These are phyloP conservation scores for Globisporangium canariense DNA, from an alignment of 352 stramenopile species.

Conservation along the genomic window DNA sequence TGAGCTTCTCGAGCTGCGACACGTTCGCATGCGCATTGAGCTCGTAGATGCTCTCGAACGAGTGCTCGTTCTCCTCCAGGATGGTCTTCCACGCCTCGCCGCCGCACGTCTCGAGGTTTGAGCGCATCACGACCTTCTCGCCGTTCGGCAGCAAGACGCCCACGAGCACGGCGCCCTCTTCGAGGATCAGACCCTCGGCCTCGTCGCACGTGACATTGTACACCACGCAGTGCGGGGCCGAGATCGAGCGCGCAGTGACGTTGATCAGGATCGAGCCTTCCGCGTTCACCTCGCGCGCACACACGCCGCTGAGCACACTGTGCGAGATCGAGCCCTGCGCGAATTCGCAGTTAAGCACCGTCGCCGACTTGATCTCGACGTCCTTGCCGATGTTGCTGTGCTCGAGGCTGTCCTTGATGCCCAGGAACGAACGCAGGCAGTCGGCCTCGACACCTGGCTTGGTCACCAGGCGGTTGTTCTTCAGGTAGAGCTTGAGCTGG, in stretches of 20 bases:
- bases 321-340: conserved; percentile 57
- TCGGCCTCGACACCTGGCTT: conserved; percentile 78
- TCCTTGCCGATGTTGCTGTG: conserved; percentile 68
- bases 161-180: conserved; percentile 92
- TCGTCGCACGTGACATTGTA: conserved; percentile 97
- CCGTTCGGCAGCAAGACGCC: conserved; percentile 91
- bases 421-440: conserved; percentile 74
- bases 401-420: conserved; percentile 73
- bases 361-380: conserved; percentile 56
- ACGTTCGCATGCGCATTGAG: conserved; percentile 90
- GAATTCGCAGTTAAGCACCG: conserved; percentile 82
- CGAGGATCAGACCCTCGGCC: conserved; percentile 86
- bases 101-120: conserved; percentile 91
- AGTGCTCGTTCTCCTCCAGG: conserved; percentile 90
- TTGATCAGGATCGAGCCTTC: conserved; percentile 98
- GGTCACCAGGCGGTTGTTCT: conserved; percentile 95
- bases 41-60: conserved; percentile 95
- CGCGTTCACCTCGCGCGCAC: conserved; percentile 85
- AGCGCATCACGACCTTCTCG: conserved; percentile 91
- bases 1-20: conserved; percentile 81
- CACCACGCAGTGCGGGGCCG: conserved; percentile 91
- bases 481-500: conserved; percentile 97
- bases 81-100: conserved; percentile 93
- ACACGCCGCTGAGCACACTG: conserved; percentile 91
- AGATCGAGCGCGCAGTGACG: conserved; percentile 95